Base-by-base conservation (phyloP, 352 stramenopile species). In the Phytophthora foliorum region DNA sequence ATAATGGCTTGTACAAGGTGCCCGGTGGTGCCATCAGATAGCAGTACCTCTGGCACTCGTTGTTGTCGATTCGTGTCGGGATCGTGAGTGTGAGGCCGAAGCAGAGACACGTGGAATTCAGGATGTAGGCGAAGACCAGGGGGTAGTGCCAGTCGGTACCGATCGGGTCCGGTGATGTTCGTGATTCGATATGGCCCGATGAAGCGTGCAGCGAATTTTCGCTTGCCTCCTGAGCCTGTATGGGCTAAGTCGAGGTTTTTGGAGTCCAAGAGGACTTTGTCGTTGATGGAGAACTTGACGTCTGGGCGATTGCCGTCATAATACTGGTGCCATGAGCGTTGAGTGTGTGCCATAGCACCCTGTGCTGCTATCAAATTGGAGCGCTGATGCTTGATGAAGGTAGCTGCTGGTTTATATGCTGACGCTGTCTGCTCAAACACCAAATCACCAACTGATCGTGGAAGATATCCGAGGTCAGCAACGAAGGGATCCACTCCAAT, bases 161-260 rank as follows among this genome's bases (percentile, higher is more conserved):
- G n/a, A 31, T 54, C n/a, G 27, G 25, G 25, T 29, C 34, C 57
- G 0, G 34, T 49, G 41, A 62, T 24, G 1, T n/a, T n/a, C 6
- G 29, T 14, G 31, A 62, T 31, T 1, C 19, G n/a, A 22, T 64
- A 60, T 11, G 53, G 53, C n/a, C 54, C 46, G 14, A 70, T 58
- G 14, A 64, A 63, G 8, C 53, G 42, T 0, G 62, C 1, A 16
- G 62, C 46, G 34, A 64, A 48, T 46, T 70, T 70, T 0, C 46
- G 46, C 7, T 58, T 51, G 29, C 52, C 34, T 4, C 19, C 34
- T 14, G 51, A 31, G 29, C 42, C 46, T 6, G 27, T 57, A 50
- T 64, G 62, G 10, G 39, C 21, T 1, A 70, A 0, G 21, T 70
- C 45, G 27, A 69, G 45, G 24, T 53, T 58, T 21, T 54, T 42